Base-by-base conservation (phyloP, 495 filamentous ascomycete genomes). In the Annulohypoxylon moriforme region DNA sequence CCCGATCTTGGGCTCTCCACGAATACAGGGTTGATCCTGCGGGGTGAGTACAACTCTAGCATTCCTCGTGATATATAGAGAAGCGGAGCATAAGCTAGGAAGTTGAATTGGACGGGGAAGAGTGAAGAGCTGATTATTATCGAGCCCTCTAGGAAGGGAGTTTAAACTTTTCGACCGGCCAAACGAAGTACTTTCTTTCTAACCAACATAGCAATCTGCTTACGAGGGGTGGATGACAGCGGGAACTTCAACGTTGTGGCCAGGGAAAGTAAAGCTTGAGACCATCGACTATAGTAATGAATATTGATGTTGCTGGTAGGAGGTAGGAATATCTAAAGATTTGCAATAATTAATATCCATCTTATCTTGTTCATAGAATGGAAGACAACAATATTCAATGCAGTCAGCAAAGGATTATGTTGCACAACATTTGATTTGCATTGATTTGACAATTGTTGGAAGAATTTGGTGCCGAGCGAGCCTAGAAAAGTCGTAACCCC, bases 361-460 rank as follows among this genome's bases (percentile, higher is more conserved):
- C 38, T 52, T 42, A 55, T 18, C 22, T 27, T 24, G 31, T 33
- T 49, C 11, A 62, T 22, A 22, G 49, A 55, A 49, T 49, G 24
- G 27, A 50, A 47, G 50, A 33, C 14, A 25, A 4, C 4, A 29
- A 13, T 24, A 9, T 10, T 36, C 4, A 53, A 27, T 18, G 24
- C 36, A 22, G 27, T 56, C 33, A 44, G 40, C n/a, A 58, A 38
- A 66, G 31, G 36, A 66, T 58, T 14, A 24, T 55, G 63, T 66
- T 58, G 13, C 63, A 66, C 52, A 33, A 25, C 63, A 64, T 44
- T 44, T 18, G 14, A 44, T 44, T 44, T 13, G 40, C n/a, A 52
- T 58, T 58, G 46, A 36, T 44, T 53, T 42, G 36, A 64, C 36
- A 53, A 53, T 53, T 50, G 46, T 25, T 14, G 13, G 20, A 25